Conservation (phyloP, 2,329 filamentous ascomycete species). For the Raffaelea arxii region DNA sequence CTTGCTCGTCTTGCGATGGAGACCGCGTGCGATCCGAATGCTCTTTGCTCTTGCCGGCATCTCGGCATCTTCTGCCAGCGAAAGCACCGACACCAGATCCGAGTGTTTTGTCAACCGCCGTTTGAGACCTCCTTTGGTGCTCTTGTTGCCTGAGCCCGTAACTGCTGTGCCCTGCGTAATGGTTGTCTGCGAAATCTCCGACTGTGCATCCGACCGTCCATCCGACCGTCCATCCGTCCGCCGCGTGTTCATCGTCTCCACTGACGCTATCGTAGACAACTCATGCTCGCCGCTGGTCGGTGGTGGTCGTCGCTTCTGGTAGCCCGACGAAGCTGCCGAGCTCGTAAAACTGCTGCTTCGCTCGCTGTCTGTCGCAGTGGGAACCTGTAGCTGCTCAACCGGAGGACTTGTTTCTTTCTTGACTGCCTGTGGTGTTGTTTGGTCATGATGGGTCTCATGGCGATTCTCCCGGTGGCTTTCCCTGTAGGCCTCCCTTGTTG, state of each 20-base stretch:
- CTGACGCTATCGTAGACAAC: conserved; percentile 48
- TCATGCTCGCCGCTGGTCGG: conserved; percentile 47
- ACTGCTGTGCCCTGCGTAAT: conserved; percentile 42
- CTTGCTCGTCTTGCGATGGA: conserved; percentile 61
- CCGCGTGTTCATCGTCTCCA: conserved; percentile 33
- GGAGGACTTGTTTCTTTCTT: too few species aligned
- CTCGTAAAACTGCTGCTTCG: conserved; percentile 10
- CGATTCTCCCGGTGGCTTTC: too few species aligned
- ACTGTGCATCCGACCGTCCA: conserved; percentile 45
- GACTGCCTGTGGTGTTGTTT: too few species aligned
- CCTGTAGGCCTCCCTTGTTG: too few species aligned
- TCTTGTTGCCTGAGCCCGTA: conserved; percentile 37
- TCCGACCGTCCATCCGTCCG: conserved; percentile 42
- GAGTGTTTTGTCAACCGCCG: conserved; percentile 82
- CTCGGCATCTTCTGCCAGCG: conserved; percentile 50
- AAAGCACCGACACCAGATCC: conserved; percentile 88
- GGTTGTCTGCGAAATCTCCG: conserved; percentile 38
- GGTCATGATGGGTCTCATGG: conserved; percentile 14
- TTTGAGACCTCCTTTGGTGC: conserved; percentile 45
- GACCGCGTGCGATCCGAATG: conserved; percentile 66
- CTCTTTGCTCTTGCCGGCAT: conserved; percentile 54
- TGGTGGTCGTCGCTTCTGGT: conserved; percentile 26
- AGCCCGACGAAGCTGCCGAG: conserved; percentile 12
- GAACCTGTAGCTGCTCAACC: neutral
- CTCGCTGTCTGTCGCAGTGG: conserved; percentile 11